Evolutionary conservation across 257 asterid genomes (phyloP), one percentile per base, ranked within the genome.

Genomic region (Forsythia suspensa): DNA sequence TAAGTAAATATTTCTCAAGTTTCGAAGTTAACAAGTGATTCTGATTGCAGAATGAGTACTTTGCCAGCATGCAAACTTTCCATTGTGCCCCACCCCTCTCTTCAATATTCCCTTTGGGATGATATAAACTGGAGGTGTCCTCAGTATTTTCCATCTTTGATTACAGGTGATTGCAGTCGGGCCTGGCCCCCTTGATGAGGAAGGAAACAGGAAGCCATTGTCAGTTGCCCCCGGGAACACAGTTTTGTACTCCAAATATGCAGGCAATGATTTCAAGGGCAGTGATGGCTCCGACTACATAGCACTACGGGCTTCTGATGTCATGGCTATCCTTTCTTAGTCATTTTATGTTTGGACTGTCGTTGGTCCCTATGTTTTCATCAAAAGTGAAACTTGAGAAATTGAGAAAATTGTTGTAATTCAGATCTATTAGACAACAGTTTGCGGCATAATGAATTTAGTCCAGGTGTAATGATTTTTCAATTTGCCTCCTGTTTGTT

Each of bases 211-310:
- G 87, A 93, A 87, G 82, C 82, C 94, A 20, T 80, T 90, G 44
- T 55, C 98, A n/a, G 85, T 95, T 70, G 84, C 92, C 55, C 80
- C 96, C 0, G 98, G 99, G 46, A 93, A 91, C 57, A 86, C 97
- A 0, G 97, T 95, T 42, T 74, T 95, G 80, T 93, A 92, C 80
- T 95, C 99, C 38, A 95, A 93, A 80, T 95, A 91, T 48, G 98
- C 98, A 0, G 99, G 99, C 42, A 93, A 88, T 59, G 99, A 95
- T 48, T 93, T 93, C 86, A 90, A 89, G 80, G 97, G 97, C 4
- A 73, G 71, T 1, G 98, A 95, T 78, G 99, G 98, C 5, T 82
- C 93, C 0, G 91, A 89, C 2, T 95, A 91, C 86, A 89, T 95
- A 36, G 94, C 93, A 9, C 81, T 95, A 72, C 86, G 97, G 79